Base-by-base conservation (phyloP, 805 yeast species). In the Kodamaea restingae region DNA sequence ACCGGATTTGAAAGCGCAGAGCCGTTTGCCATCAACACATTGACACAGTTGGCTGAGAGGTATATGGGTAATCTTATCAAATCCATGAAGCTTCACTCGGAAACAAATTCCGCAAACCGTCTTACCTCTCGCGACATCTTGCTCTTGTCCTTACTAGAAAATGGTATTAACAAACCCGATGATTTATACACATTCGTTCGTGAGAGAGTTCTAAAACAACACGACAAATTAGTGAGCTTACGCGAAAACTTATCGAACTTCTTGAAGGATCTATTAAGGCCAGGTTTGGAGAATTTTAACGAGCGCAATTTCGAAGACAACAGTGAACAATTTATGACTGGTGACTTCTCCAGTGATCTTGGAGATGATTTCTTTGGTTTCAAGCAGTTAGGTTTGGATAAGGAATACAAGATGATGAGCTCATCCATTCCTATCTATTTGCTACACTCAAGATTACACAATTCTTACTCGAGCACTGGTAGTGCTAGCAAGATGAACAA, bases 321-420 rank as follows among this genome's bases (percentile, higher is more conserved):
- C 52, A 84, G 95, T 52, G 97, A 93, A 47, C 96, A 91, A 60
- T 93, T 90, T 56, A 63, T 91, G 48, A 84, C 93, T 21, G 99
- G 99, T 42, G 97, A 90, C 53, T 93, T 93, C 58, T 84, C 96
- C 1, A 83, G 78, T 51, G 96, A 90, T 44, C 66, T 93, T 27
- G 98, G 98, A 5, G 98, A 91, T 52, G 99, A 93, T 63, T 93
- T 90, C 73, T 95, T 95, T 65, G 99, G 99, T 0, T 95, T 93
- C 70, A 84, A 77, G 55, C 98, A 91, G 48, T 69, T 93, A 35
- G 98, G 98, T 0, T 66, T 93, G 38, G 98, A 91, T 53, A 86
- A 83, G 52, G 99, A 93, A 59, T 84, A 88, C 58, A 90, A 91
- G 8, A 67, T 91, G 56, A 63, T 88, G 36, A 83, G 90, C 20